These are phyloP conservation scores for Malassezia sympodialis DNA, from an alignment of 1,284 basidiomycete species.

Conservation along the genomic window DNA sequence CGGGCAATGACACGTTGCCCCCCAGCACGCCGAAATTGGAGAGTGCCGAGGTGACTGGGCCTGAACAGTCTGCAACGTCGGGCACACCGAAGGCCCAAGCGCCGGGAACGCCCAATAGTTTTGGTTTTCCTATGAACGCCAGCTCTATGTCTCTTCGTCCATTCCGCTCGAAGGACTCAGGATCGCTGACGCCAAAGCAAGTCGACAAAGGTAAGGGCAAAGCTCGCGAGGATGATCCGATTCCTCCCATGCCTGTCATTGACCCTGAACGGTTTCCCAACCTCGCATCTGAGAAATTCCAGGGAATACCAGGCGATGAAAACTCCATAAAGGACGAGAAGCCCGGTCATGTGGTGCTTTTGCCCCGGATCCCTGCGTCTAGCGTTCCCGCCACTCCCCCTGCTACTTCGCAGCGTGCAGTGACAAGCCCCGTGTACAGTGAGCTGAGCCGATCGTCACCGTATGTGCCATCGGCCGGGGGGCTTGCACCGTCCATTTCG, in stretches of 20 bases:
- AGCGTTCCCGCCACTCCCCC: background rate
- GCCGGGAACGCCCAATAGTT: background rate
- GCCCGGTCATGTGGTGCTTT: background rate
- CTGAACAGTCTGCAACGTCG: background rate
- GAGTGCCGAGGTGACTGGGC: background rate
- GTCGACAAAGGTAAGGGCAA: background rate
- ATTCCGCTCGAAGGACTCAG: background rate
- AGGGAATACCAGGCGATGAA: background rate
- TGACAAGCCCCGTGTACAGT: background rate
- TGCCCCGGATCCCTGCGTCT: background rate
- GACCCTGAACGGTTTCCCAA: background rate
- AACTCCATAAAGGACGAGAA: background rate
- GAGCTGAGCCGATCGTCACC: background rate
- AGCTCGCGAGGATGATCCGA: background rate
- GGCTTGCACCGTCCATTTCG: constrained; percentile 2
- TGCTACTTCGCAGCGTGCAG: background rate
- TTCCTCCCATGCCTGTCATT: background rate
- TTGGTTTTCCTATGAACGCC: background rate
- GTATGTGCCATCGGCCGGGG: background rate
- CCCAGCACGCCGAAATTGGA: background rate
- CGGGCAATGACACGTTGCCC: background rate
- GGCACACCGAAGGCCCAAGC: background rate
- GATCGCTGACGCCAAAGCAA: background rate
- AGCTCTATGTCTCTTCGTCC: background rate
- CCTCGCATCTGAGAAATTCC: background rate